Evolutionary conservation across 2,329 filamentous ascomycete species (phyloP).

Genomic region (Hortaea sp.): DNA sequence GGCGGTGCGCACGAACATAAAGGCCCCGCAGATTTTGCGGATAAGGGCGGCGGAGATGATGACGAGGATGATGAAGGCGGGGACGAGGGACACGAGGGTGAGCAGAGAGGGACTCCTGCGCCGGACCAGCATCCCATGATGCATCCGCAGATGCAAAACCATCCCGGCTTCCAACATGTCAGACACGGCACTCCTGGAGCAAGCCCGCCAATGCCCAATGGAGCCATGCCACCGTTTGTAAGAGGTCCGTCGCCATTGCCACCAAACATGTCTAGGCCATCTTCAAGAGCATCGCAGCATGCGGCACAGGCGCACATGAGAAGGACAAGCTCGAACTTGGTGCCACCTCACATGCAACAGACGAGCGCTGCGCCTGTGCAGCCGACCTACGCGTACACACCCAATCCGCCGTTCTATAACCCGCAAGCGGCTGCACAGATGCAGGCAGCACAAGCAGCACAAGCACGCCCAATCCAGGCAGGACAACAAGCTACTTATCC

Average conservation of each 20-base stretch:
- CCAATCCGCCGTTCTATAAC: conserved; percentile 78
- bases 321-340: conserved; percentile 64
- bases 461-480: conserved; percentile 20
- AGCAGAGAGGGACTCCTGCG: conserved; percentile 58
- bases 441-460: conserved; percentile 17
- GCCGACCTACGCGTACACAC: conserved; percentile 67
- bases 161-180: conserved; percentile 65
- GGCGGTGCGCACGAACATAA: conserved; percentile 92
- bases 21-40: conserved; percentile 83
- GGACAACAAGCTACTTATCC: conserved; percentile 17
- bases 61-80: conserved; percentile 72
- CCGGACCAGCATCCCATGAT: conserved; percentile 47
- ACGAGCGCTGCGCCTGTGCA: conserved; percentile 50
- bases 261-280: conserved; percentile 61
- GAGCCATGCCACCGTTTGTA: conserved; percentile 54
- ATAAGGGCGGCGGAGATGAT: conserved; percentile 55
- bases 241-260: conserved; percentile 77
- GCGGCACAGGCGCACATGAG: conserved; percentile 55
- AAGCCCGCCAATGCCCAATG: conserved; percentile 78
- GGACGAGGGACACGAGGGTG: conserved; percentile 42
- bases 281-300: conserved; percentile 61
- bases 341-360: conserved; percentile 47
- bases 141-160: conserved; percentile 34
- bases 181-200: conserved; percentile 73
- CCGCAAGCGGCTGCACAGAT: conserved; percentile 44